Base-by-base conservation (phyloP, 495 filamentous ascomycete species). In the Thermothielavioides terrestris region DNA sequence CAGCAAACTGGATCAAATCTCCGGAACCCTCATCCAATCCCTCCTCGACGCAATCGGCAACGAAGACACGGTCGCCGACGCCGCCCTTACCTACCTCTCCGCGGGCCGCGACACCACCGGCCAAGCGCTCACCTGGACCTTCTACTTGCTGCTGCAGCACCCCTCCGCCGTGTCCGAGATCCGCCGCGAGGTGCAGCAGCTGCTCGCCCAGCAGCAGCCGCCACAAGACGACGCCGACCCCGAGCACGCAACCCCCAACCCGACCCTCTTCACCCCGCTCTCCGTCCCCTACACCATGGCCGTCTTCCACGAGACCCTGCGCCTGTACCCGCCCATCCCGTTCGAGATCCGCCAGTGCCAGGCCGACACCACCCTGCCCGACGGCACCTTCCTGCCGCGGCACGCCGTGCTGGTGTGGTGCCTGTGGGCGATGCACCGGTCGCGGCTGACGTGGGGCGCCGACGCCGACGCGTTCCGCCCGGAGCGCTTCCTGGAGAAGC, bases 51-150 rank as follows among this genome's bases (percentile, higher is more conserved):
- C 73, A 12, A 74, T 82, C 25, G 57, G 58, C 17, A 66, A 78
- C 56, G 60, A 74, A 36, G 47, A 66, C 14, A 60, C 73, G 10
- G 74, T 79, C 25, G 74, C 77, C 20, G 78, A 82, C 60, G 76
- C 79, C 9, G 79, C 78, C 4, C 64, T 82, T 21, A 82, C 78
- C 42, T 82, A 79, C 50, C 69, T 81, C 6, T 79, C 77, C 21
- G 79, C 78, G 8, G 75, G 78, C 25, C 60, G 79, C 49, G 79
- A 82, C 60, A 82, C 79, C 0, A 78, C 76, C 15, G 79, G 77
- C 8, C 79, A 82, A 55, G 77, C 77, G 1, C 60, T 82, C 8
- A 80, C 78, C 7, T 82, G 79, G 79, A 71, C 71, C 11, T 73
- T 79, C 32, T 79, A 81, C 51, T 64, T 77, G 1, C 62, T 82